Base-by-base conservation (phyloP, 768 basidiomycete genomes). In the Podaxis mareebaensis region DNA sequence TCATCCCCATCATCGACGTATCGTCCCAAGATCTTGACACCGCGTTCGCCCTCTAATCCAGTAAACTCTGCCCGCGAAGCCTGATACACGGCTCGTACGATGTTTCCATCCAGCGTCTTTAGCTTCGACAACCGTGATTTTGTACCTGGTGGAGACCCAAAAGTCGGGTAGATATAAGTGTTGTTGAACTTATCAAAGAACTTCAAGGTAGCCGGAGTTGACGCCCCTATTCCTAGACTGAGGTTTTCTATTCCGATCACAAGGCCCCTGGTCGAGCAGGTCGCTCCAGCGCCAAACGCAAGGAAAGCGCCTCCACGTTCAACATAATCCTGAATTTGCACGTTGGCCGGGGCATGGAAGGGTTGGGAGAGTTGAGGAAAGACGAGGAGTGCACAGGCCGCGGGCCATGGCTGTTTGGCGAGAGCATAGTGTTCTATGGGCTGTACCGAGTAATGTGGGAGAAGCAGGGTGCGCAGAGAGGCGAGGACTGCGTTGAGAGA, bases 381-480 rank as follows among this genome's bases (percentile, higher is more conserved):
- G 36, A 67, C 67, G 56, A 67, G 53, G 51, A 67, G 67, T 8
- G 59, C 58, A 46, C 67, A 67, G 33, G 54, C 60, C 6, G 61
- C 20, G 13, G 63, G 42, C 67, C 67, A 67, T n/a, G 67, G 67
- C 36, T 67, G 64, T 33, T 64, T 63, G 22, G 53, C 30, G 49
- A 67, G 65, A 8, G 65, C 60, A 30, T 39, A 39, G 6, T 55
- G 65, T 17, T 60, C 30, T 46, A 67, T 51, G 4, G 60, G 59
- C 39, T 67, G 67, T 46, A 67, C 67, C 3, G 59, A 44, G 39
- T 67, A 67, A 57, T 65, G 55, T 2, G 64, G 62, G 6, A 65
- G 56, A 20, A 56, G 60, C 0, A 67, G 44, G 3, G 67, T 24
- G 5, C 62, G 53, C 26, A 67, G 57, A 42, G 65, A 58, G 60